A percentile compares a stretch with the other conserved stretches of the same genome.
phyloP scores from a whole-genome alignment of 202 grass and related monocot genomes.

The Dendrocalamus latiflorus region DNA sequence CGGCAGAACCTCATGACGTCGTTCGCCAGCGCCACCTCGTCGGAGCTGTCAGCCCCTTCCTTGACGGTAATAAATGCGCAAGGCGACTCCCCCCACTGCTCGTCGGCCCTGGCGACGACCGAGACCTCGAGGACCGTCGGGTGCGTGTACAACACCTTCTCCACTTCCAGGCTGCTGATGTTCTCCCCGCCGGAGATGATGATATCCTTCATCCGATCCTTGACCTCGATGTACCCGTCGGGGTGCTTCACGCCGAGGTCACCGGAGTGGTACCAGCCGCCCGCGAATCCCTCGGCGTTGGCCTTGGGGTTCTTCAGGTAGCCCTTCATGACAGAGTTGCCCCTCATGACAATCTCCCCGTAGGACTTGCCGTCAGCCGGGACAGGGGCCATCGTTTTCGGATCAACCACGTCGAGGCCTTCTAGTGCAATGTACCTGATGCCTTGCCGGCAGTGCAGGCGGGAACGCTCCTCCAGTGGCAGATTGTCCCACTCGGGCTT shows the following conservation, averaged over 20 bases:
- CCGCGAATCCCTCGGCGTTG: conserved; percentile 55
- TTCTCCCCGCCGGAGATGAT: conserved; percentile 94
- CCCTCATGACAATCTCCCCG: conserved; percentile 71
- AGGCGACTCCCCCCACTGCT: conserved; percentile 79
- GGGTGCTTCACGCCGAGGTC: conserved; percentile 84
- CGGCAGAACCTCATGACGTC: too few species aligned
- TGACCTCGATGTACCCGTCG: conserved; percentile 76
- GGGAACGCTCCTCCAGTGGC: conserved; percentile 53
- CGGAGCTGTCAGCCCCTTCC: too few species aligned
- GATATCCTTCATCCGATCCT: conserved; percentile 85
- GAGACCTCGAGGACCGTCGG: conserved; percentile 66
- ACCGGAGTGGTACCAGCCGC: conserved; percentile 78
- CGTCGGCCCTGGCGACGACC: conserved; percentile 65
- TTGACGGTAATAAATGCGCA: too few species aligned
- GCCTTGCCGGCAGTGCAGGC: conserved; percentile 61
- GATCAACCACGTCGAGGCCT: conserved; percentile 56
- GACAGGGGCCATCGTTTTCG: conserved; percentile 58
- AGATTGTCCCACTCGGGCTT: conserved; percentile 79
- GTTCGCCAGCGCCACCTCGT: too few species aligned
- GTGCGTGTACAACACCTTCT: conserved; percentile 58
- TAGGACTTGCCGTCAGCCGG: conserved; percentile 59
- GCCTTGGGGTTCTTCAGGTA: conserved; percentile 75
- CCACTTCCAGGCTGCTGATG: conserved; percentile 85
- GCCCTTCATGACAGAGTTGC: conserved; percentile 84
- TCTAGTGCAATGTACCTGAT: conserved; percentile 66